Conservation (phyloP, 2,329 filamentous ascomycete genomes). For the Fusarium brevicatenulatum region DNA sequence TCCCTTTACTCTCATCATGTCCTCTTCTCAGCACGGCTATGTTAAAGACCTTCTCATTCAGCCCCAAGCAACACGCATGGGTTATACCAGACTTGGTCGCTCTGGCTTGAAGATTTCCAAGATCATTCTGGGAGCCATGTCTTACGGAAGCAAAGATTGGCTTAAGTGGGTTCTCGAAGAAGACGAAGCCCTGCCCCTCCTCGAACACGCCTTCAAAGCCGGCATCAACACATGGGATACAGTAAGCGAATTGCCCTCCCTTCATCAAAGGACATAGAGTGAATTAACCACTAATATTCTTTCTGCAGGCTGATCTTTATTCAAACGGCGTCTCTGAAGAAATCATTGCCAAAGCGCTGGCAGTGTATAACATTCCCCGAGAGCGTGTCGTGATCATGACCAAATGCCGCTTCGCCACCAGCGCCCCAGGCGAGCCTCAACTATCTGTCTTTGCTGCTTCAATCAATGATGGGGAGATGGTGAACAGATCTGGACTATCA, state of each 20-base stretch:
- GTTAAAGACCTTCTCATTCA: not conserved
- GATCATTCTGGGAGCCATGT: not conserved
- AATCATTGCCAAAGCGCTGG: not conserved
- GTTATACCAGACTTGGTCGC: not conserved
- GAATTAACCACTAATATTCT: rapidly evolving
- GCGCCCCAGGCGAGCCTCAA: not conserved
- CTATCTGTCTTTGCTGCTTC: not conserved
- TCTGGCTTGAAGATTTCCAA: not conserved
- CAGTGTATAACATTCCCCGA: not conserved
- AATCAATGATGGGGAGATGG: not conserved
- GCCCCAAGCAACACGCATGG: not conserved
- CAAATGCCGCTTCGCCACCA: not conserved
- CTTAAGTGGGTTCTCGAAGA: not conserved
- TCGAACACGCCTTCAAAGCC: not conserved
- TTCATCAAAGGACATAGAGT: rapidly evolving
- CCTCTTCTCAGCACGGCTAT: not conserved
- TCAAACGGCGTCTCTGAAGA: not conserved
- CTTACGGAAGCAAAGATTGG: not conserved
- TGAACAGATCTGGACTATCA: not conserved
- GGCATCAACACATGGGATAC: not conserved
- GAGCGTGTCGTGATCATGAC: not conserved
- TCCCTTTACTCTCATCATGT: not conserved
- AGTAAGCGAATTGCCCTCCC: too few relatives aligned
- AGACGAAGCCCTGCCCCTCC: not conserved
- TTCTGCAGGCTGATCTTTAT: not conserved